Percentiles rank a stretch among this genome's conserved stretches.
Evolutionary conservation across 1,139 yeast genomes (phyloP).

Genomic region (Lodderomyces theae): DNA sequence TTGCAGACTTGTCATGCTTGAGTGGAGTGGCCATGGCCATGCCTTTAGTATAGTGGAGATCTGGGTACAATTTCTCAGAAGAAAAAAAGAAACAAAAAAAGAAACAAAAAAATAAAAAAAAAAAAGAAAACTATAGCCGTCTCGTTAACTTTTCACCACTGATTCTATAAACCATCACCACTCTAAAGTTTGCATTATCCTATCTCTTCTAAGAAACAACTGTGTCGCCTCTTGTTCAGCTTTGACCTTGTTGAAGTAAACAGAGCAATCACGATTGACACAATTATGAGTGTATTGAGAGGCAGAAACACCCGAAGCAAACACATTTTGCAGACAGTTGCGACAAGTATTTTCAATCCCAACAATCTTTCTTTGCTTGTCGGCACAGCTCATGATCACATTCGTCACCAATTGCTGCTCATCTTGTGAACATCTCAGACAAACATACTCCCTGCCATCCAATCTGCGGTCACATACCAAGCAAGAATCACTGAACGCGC

Average conservation of each 20-base stretch:
- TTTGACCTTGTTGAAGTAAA: conserved; percentile 16
- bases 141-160: too few species aligned
- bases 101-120: too few species aligned
- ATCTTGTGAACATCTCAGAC: conserved; percentile 21
- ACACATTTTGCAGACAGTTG: conserved; percentile 24
- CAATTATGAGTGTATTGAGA: conserved; percentile 22
- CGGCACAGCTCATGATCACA: conserved; percentile 18
- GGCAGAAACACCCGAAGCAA: conserved; percentile 16
- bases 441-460: conserved; percentile 16
- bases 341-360: conserved; percentile 23
- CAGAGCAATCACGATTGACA: conserved; percentile 30
- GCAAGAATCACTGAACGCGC: conserved; percentile 20
- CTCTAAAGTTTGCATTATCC: conserved; percentile 11
- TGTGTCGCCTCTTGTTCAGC: conserved; percentile 12
- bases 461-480: conserved; percentile 23
- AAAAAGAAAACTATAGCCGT: too few species aligned
- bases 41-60: too few species aligned
- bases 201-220: conserved; percentile 9
- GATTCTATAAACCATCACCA: too few species aligned
- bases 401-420: conserved; percentile 21
- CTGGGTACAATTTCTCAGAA: too few species aligned
- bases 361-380: conserved; percentile 14
- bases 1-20: neutral
- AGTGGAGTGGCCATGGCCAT: conserved; percentile 1
- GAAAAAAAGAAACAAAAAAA: too few species aligned